A percentile compares a stretch with the other conserved stretches of the same genome.
phyloP scores from a whole-genome alignment of 805 yeast genomes.

The Jamesozyma gamospora region DNA sequence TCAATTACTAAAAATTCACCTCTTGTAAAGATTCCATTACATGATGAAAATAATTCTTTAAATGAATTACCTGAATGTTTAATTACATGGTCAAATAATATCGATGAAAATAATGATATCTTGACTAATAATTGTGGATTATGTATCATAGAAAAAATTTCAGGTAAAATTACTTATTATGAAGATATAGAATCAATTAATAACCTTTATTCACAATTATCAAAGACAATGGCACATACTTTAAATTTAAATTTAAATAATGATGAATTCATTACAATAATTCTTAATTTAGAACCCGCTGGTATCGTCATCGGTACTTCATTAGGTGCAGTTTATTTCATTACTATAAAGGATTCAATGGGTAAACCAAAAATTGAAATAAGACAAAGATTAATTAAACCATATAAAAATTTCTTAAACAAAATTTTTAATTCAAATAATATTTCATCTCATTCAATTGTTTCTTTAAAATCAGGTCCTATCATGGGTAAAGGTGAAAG shows the following conservation, averaged over 20 bases:
- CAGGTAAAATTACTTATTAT: constrained; percentile 57
- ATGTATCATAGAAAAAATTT: constrained; percentile 47
- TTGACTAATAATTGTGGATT: constrained; percentile 46
- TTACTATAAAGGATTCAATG: constrained; percentile 54
- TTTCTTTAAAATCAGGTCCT: constrained; percentile 47
- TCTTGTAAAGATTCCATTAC: constrained; percentile 20
- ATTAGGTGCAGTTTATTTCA: constrained; percentile 50
- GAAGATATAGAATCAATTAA: constrained; percentile 50
- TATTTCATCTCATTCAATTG: constrained; percentile 33
- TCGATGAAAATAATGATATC: constrained; percentile 11
- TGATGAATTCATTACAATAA: constrained; percentile 44
- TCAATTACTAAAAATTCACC: constrained; percentile 50
- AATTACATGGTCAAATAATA: constrained; percentile 25
- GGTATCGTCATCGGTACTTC: constrained; percentile 68
- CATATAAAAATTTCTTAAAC: constrained; percentile 31
- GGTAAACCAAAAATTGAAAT: constrained; percentile 43
- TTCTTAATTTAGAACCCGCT: constrained; percentile 58
- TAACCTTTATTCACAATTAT: constrained; percentile 21
- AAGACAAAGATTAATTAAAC: constrained; percentile 21
- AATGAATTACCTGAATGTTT: constrained; percentile 18
- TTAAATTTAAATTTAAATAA: constrained; percentile 16
- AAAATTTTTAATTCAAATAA: constrained; percentile 12
- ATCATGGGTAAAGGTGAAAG: constrained; percentile 43
- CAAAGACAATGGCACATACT: constrained; percentile 20
- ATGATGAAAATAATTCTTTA: constrained; percentile 15